Evolutionary conservation across 192 early-diverging fungal species (phyloP).

Genomic region (Rhizophagus sp.): DNA sequence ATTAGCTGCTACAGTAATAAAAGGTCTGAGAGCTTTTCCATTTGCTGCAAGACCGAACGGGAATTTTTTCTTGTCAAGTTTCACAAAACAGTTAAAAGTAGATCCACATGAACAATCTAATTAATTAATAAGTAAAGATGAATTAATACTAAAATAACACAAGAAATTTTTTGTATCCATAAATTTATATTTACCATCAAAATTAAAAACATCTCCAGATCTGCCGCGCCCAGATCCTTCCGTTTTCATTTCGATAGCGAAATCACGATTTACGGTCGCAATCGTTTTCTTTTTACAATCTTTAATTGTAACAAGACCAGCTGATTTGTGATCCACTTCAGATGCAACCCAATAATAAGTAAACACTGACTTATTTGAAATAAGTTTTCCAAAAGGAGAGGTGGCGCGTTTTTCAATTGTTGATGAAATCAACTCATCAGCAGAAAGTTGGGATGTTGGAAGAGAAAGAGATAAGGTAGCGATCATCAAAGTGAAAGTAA

Average conservation of each 20-base stretch:
- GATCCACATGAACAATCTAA: constrained; percentile 14
- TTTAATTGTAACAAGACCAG: not conserved
- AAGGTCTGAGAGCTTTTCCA: constrained; percentile 33
- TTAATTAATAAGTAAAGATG: not conserved
- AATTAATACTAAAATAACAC: not conserved
- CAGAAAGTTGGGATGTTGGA: not conserved
- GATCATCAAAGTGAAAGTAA: not conserved
- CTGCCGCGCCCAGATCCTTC: not conserved
- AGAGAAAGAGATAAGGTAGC: not conserved
- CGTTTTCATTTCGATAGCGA: not conserved
- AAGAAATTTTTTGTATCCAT: not conserved
- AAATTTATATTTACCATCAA: not conserved
- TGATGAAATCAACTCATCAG: too few species aligned
- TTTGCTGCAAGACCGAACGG: constrained; percentile 6
- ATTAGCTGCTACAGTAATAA: constrained; percentile 43
- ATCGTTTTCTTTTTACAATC: not conserved
- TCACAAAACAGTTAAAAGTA: constrained; percentile 11
- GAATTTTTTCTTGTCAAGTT: not conserved
- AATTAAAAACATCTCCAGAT: constrained; percentile 1
- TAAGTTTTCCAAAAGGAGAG: not conserved
- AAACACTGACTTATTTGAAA: not conserved
- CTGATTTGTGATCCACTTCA: constrained; percentile 8
- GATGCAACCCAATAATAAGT: constrained; percentile 24
- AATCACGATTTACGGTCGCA: not conserved
- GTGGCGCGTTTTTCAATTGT: not conserved